A percentile compares a stretch with the other conserved stretches of the same genome.
phyloP scores from a whole-genome alignment of 2,329 filamentous ascomycete species.

The Knoxdaviesia capensis region DNA sequence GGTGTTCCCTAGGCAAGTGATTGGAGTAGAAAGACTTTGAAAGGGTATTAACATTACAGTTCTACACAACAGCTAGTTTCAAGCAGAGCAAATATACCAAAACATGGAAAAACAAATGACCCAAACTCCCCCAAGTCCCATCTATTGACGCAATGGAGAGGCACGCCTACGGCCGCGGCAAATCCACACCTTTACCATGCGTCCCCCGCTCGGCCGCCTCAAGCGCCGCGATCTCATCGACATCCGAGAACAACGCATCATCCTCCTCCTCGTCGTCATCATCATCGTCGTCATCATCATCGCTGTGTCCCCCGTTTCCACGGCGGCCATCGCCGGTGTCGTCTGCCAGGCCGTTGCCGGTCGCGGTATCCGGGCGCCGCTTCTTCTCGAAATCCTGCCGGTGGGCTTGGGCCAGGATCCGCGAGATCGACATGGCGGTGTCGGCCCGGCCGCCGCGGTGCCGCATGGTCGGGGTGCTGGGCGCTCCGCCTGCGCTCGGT shows the following conservation, averaged over 20 bases:
- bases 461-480: slow-evolving; percentile 6
- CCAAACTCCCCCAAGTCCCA: too few relatives aligned
- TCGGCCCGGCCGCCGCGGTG: slow-evolving; percentile 14
- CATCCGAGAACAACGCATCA: slow-evolving; percentile 10
- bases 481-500: slow-evolving; percentile 9
- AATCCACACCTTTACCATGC: too few relatives aligned
- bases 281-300: slow-evolving; percentile 7
- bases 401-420: slow-evolving; percentile 66
- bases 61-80: too few relatives aligned
- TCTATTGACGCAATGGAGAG: too few relatives aligned
- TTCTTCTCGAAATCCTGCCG: slow-evolving; percentile 82
- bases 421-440: slow-evolving; percentile 22
- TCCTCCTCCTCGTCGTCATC: slow-evolving; percentile 14
- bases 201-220: neutral
- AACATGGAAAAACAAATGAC: too few relatives aligned
- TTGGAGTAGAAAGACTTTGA: too few relatives aligned
- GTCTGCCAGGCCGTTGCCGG: slow-evolving; percentile 9
- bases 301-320: neutral
- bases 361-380: slow-evolving; percentile 17
- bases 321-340: slow-evolving; percentile 4
- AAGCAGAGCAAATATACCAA: too few relatives aligned
- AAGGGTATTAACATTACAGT: too few relatives aligned
- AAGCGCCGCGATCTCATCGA: neutral
- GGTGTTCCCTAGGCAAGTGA: too few relatives aligned
- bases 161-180: too few relatives aligned